These are phyloP conservation scores for Botrytis elliptica DNA, from an alignment of 2,329 filamentous ascomycete genomes.

Conservation along the genomic window DNA sequence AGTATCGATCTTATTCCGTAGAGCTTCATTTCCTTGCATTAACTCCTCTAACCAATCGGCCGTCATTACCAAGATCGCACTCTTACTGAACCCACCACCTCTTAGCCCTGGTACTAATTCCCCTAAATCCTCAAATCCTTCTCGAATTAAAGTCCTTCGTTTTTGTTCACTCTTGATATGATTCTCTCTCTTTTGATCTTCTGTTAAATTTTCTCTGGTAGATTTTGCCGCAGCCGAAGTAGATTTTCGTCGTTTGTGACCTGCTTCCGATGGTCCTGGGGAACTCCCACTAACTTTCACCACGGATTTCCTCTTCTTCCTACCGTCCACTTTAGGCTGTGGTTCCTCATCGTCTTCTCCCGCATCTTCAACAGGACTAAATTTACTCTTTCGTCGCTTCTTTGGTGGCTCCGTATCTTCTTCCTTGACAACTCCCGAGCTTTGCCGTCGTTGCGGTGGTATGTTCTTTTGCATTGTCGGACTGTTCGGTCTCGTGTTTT, in stretches of 20 bases:
- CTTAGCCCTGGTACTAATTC: constrained; percentile 72
- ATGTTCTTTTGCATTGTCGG: constrained; percentile 21
- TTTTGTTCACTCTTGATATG: constrained; percentile 89
- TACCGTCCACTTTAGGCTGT: constrained; percentile 36
- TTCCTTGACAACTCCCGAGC: constrained; percentile 29
- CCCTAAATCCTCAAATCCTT: constrained; percentile 78
- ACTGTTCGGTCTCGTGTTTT: constrained; percentile 52
- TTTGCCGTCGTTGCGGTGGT: not conserved
- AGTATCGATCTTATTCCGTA: constrained; percentile 50
- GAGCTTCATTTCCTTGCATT: constrained; percentile 62
- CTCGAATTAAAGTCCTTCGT: constrained; percentile 73
- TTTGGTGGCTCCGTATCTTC: constrained; percentile 45
- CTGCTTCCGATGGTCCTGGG: constrained; percentile 28
- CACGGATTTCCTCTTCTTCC: constrained; percentile 39
- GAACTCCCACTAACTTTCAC: constrained; percentile 34
- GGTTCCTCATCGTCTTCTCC: constrained; percentile 45
- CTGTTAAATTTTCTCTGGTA: constrained; percentile 63
- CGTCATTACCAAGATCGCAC: constrained; percentile 71
- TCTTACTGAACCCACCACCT: constrained; percentile 78
- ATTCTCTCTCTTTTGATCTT: constrained; percentile 80
- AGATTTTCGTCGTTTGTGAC: constrained; percentile 52
- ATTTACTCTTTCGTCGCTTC: constrained; percentile 57
- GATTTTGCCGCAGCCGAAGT: constrained; percentile 44
- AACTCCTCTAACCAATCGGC: constrained; percentile 77
- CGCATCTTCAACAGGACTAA: constrained; percentile 42